Evolutionary conservation across 2,329 filamentous ascomycete species (phyloP).

Genomic region (Allantophomopsis cytisporea): DNA sequence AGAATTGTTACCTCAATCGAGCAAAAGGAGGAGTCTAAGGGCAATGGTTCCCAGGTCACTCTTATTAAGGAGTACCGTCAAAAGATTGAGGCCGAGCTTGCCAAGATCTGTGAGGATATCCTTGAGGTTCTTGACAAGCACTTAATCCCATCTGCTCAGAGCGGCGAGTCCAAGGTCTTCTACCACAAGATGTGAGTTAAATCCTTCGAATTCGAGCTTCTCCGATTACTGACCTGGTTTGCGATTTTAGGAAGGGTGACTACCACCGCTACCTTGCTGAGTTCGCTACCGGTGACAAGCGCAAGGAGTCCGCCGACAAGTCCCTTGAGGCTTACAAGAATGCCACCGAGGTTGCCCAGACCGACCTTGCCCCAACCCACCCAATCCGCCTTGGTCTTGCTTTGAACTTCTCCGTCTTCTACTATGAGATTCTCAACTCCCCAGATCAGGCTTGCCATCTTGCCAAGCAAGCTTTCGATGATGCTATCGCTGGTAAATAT

Average conservation of each 20-base stretch:
- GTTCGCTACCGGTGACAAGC: conserved; percentile 86
- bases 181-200: conserved; percentile 96
- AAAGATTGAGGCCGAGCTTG: conserved; percentile 96
- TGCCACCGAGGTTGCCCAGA: conserved; percentile 96
- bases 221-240: conserved; percentile 3
- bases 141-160: conserved; percentile 90
- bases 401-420: conserved; percentile 98
- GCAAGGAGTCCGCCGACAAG: conserved; percentile 74
- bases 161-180: conserved; percentile 98
- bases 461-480: conserved; percentile 97
- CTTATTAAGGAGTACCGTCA: conserved; percentile 95
- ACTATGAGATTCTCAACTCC: conserved; percentile 98
- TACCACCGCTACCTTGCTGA: conserved; percentile 94
- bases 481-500: conserved; percentile 65
- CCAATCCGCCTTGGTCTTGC: conserved; percentile 95
- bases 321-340: conserved; percentile 98
- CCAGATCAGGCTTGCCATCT: conserved; percentile 96
- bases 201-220: conserved; percentile 2
- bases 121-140: conserved; percentile 87
- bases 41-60: conserved; percentile 83
- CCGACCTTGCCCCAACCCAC: conserved; percentile 92
- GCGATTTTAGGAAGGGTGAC: conserved; percentile 68
- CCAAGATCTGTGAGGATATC: conserved; percentile 96
- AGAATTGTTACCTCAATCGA: conserved; percentile 99
- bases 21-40: conserved; percentile 99